Evolutionary conservation across 2,329 filamentous ascomycete genomes (phyloP).

Genomic region (Chrysosporium queenslandicum): DNA sequence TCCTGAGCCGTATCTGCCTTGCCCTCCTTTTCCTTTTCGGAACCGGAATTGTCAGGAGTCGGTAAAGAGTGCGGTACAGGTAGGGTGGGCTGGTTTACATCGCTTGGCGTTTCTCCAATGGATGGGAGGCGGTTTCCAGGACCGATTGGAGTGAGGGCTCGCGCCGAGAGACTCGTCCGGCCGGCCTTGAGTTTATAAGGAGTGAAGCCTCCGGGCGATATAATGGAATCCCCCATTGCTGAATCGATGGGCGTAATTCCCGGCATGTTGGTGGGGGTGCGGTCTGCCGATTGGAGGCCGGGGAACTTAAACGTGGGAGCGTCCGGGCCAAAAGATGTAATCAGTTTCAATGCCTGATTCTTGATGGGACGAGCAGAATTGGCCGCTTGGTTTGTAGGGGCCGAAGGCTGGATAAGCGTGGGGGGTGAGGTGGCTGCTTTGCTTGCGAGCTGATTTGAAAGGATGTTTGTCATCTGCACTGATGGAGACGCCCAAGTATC

Average conservation of each 20-base stretch:
- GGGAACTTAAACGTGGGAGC: constrained; percentile 54
- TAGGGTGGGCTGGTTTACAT: constrained; percentile 38
- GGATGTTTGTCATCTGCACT: constrained; percentile 51
- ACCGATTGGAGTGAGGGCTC: constrained; percentile 52
- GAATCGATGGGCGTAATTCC: constrained; percentile 85
- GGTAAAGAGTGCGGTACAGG: constrained; percentile 35
- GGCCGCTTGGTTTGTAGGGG: constrained; percentile 34
- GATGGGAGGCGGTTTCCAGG: constrained; percentile 60
- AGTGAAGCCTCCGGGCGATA: constrained; percentile 59
- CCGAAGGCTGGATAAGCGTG: constrained; percentile 54
- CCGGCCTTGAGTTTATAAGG: constrained; percentile 48
- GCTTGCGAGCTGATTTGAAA: constrained; percentile 36
- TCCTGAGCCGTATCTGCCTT: constrained; percentile 22
- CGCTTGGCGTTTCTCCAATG: constrained; percentile 59
- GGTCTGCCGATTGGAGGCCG: constrained; percentile 44
- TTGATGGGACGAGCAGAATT: constrained; percentile 55
- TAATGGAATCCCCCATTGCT: constrained; percentile 48
- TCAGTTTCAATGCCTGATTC: constrained; percentile 75
- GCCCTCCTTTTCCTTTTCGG: constrained; percentile 34
- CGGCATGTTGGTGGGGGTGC: constrained; percentile 63
- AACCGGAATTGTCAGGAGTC: constrained; percentile 39
- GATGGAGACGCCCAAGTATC: constrained; percentile 84
- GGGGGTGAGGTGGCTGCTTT: constrained; percentile 38
- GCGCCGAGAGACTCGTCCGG: constrained; percentile 58
- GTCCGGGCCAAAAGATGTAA: constrained; percentile 66